A percentile compares a stretch with the other conserved stretches of the same genome.
Conservation (phyloP, 1,284 basidiomycete species). For the Ganoderma sinense region DNA sequence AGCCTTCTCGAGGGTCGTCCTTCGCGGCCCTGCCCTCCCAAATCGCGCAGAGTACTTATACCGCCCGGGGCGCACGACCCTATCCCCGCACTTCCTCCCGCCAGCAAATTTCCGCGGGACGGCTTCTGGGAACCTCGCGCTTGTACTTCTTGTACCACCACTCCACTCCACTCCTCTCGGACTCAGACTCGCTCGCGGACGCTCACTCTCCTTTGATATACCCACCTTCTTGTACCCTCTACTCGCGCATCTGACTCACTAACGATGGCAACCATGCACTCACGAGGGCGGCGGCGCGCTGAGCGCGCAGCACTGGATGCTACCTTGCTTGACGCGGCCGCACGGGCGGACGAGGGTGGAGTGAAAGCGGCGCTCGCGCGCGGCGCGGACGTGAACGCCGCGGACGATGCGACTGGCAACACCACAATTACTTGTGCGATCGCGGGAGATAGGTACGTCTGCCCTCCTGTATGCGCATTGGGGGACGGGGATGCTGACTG, state of each 20-base stretch:
- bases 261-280: constrained; percentile 24
- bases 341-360: constrained; percentile 60
- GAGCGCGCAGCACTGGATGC: constrained; percentile 27
- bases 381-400: constrained; percentile 72
- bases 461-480: constrained; percentile 7
- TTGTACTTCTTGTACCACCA: constrained; percentile 17
- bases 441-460: constrained; percentile 68
- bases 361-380: constrained; percentile 58
- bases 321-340: constrained; percentile 61
- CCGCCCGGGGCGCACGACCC: constrained; percentile 8
- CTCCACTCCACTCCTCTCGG: constrained; percentile 7
- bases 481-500: constrained; percentile 12
- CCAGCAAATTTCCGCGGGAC: constrained; percentile 21
- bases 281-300: constrained; percentile 22
- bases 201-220: constrained; percentile 17
- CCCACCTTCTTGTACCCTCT: constrained; percentile 5
- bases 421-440: constrained; percentile 71
- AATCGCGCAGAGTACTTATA: constrained; percentile 24
- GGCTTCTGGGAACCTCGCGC: constrained; percentile 14
- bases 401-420: constrained; percentile 60
- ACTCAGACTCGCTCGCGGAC: constrained; percentile 7
- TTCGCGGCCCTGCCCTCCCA: constrained; percentile 8
- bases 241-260: background rate
- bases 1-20: background rate
- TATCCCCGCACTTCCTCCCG: constrained; percentile 31